Evolutionary conservation across 192 early-diverging fungal species (phyloP).

Genomic region (Chytriomyces confervae): DNA sequence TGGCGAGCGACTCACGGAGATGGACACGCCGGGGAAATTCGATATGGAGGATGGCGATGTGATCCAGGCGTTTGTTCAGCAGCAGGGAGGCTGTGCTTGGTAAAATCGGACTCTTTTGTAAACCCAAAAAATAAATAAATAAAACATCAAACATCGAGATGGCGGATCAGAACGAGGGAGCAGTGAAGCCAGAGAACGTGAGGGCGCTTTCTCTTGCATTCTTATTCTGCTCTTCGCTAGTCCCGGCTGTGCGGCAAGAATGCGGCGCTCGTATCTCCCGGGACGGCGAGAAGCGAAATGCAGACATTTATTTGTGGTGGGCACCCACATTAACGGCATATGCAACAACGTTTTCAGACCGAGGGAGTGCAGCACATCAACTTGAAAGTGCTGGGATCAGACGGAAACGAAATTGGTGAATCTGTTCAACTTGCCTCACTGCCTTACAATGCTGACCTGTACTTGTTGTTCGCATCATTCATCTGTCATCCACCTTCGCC

Average conservation of each 20-base stretch:
- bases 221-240: too few species aligned
- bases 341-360: not conserved
- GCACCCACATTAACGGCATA: not conserved
- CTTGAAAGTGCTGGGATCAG: slow-evolving; percentile 82
- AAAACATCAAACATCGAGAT: too few species aligned
- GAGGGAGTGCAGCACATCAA: slow-evolving; percentile 79
- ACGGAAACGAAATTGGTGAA: slow-evolving; percentile 70
- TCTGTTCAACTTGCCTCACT: slow-evolving; percentile 15
- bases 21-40: slow-evolving; percentile 84
- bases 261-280: too few species aligned
- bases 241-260: too few species aligned
- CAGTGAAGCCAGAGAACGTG: too few species aligned
- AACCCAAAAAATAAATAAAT: too few species aligned
- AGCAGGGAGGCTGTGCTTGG: slow-evolving; percentile 72
- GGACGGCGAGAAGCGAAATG: too few species aligned
- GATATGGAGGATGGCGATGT: slow-evolving; percentile 94
- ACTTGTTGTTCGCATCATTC: not conserved
- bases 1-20: slow-evolving; percentile 78
- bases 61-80: slow-evolving; percentile 91
- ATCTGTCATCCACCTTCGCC: slow-evolving; percentile 7
- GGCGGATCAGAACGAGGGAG: too few species aligned
- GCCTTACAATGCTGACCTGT: not conserved
- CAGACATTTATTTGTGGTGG: too few species aligned
- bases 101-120: too few species aligned
- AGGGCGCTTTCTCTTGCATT: too few species aligned